phyloP scores from a whole-genome alignment of 202 grass and related monocot species.

The Panicum virgatum region DNA sequence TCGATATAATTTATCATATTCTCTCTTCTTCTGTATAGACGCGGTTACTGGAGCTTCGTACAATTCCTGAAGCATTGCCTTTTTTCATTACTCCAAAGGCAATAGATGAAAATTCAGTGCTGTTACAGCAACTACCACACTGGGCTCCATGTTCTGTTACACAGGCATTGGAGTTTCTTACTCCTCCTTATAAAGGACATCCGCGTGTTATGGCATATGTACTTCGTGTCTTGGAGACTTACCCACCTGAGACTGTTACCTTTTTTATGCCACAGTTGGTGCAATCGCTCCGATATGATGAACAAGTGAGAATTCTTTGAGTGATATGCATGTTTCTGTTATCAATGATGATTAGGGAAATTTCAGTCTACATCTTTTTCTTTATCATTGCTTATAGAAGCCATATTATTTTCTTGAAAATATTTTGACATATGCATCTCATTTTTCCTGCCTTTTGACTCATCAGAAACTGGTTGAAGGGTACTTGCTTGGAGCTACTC shows the following conservation, averaged over 20 bases:
- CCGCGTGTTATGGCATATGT: conserved; percentile 98
- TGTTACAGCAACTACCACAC: conserved; percentile 94
- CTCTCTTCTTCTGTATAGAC: conserved; percentile 45
- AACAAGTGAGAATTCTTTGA: conserved; percentile 67
- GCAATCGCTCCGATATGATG: conserved; percentile 97
- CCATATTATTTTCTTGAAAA: conserved; percentile 26
- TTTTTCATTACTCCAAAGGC: conserved; percentile 99
- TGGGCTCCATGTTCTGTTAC: conserved; percentile 98
- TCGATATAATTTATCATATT: conserved; percentile 30
- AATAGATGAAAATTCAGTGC: conserved; percentile 90
- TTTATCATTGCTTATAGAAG: conserved; percentile 29
- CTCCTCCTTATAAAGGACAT: conserved; percentile 95
- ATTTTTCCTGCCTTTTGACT: conserved; percentile 29
- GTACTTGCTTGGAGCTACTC: conserved; percentile 95
- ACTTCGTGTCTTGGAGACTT: conserved; percentile 95
- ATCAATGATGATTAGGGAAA: conserved; percentile 8
- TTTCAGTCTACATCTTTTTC: conserved; percentile 31
- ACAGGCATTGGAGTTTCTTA: conserved; percentile 95
- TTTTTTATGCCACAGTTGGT: conserved; percentile 99
- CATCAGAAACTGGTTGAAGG: conserved; percentile 97
- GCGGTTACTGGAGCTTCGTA: conserved; percentile 83
- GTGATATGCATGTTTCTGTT: conserved; percentile 29
- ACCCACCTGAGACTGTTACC: conserved; percentile 89
- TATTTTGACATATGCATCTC: conserved; percentile 12
- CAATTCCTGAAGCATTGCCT: conserved; percentile 92